Evolutionary conservation across 2,329 filamentous ascomycete genomes (phyloP), one percentile per base, ranked within the genome.

Genomic region (Verticillium nubilum): DNA sequence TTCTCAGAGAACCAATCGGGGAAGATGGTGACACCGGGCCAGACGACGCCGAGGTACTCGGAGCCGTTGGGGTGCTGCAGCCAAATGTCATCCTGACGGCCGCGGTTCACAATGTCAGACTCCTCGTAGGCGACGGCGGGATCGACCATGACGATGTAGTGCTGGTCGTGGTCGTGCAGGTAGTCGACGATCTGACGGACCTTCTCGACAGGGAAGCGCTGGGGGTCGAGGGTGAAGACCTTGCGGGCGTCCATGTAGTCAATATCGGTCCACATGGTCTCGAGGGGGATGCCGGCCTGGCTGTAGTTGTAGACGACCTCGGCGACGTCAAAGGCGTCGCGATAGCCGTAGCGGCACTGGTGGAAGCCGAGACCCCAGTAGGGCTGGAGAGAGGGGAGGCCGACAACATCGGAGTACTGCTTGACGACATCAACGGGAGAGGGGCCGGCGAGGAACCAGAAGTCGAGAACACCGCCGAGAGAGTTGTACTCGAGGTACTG

Each of bases 271-370:
- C 59, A 64, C 19, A n/a, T 2, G 27, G 10, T 69, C 56, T 92
- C 89, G 1, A 92, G 76, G 0, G 88, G 88, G 59, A 92, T 91
- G 17, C 78, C 74, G 47, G 84, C 77, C 35, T 80, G 82, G 72
- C 90, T 91, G 70, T 85, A 86, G 61, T 84, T 54, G 15, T 31
- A 82, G 5, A 91, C 81, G 1, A 91, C 87, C 56, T 86, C 82
- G 63, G 88, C 81, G 3, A 91, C 68, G 28, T 85, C 79, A 1
- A 84, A 82, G 85, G 88, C 92, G 66, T 90, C 91, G 42, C 81
- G 76, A 70, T 95, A 95, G 1, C 91, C 91, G 86, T 91, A 95
- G 61, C 90, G 82, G 66, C 90, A 94, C 70, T 96, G 91, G 64
- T 96, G 91, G 69, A 83, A 94, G 29, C 56, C 56, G 31, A 57